These are phyloP conservation scores for Magnolia officinalis DNA, from an alignment of 164 flowering plant genomes.

Conservation along the genomic window DNA sequence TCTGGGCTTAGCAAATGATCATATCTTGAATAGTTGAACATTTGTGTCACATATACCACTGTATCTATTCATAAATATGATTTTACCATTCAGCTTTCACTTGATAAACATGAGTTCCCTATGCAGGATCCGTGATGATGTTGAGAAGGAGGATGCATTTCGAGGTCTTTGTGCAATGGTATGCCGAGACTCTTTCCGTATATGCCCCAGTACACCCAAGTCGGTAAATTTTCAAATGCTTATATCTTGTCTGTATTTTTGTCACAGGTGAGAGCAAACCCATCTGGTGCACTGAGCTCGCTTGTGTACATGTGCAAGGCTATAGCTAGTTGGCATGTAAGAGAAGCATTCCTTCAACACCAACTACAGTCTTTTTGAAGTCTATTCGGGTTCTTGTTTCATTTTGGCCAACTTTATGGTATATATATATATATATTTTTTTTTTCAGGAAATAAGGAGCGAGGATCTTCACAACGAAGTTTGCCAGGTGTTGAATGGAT, in stretches of 20 bases:
- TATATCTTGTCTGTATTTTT: too few relatives aligned
- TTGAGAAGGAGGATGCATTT: slow-evolving; percentile 98
- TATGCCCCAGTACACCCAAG: too few relatives aligned
- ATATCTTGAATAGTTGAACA: too few relatives aligned
- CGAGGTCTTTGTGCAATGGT: slow-evolving; percentile 98
- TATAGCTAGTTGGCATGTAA: slow-evolving; percentile 99
- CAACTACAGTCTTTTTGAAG: background rate
- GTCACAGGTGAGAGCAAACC: slow-evolving; percentile 81
- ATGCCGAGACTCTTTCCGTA: slow-evolving; percentile 9
- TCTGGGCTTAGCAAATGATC: too few relatives aligned
- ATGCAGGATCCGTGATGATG: slow-evolving; percentile 94
- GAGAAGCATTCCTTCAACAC: slow-evolving; percentile 13
- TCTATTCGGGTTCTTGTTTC: slow-evolving; percentile 2
- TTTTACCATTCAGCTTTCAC: background rate
- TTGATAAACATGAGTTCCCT: background rate
- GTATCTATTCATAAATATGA: background rate
- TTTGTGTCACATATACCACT: too few relatives aligned
- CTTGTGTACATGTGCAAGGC: slow-evolving; percentile 85
- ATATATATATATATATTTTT: background rate
- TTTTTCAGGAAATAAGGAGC: slow-evolving; percentile 83
- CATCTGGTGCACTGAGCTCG: slow-evolving; percentile 83
- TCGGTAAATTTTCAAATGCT: too few relatives aligned
- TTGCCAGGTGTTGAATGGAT: slow-evolving; percentile 87
- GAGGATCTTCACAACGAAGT: slow-evolving; percentile 87
- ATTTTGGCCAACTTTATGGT: background rate